Percentiles rank a stretch among this genome's conserved stretches.
Evolutionary conservation across 2,329 filamentous ascomycete species (phyloP).

Genomic region (Fusarium oligoseptatum): DNA sequence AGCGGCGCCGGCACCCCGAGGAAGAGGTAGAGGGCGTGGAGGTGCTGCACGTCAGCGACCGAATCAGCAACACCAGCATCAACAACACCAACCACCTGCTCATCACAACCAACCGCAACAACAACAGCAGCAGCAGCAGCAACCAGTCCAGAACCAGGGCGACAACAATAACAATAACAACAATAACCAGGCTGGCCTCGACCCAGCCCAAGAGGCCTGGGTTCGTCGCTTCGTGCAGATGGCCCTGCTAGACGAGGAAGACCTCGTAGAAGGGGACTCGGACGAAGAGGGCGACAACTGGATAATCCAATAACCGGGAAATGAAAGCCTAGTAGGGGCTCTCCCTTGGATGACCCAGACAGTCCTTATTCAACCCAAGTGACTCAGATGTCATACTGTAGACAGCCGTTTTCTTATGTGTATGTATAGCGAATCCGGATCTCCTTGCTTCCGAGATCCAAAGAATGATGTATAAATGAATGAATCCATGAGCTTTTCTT

Average conservation of each 20-base stretch:
- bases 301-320: constrained; percentile 41
- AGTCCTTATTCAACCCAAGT: not conserved
- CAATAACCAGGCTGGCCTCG: constrained; percentile 52
- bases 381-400: constrained; percentile 9
- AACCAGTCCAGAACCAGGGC: constrained; percentile 44
- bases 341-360: constrained; percentile 1
- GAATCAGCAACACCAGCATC: constrained; percentile 39
- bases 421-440: constrained; percentile 32
- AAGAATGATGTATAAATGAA: constrained; percentile 24
- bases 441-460: constrained; percentile 19
- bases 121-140: constrained; percentile 7
- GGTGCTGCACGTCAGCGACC: constrained; percentile 42
- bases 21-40: constrained; percentile 46
- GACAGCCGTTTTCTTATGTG: constrained; percentile 13
- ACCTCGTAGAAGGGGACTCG: constrained; percentile 60
- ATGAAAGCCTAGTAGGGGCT: not conserved
- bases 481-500: not conserved
- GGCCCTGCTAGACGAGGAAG: constrained; percentile 66
- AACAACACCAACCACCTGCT: constrained; percentile 6
- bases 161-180: constrained; percentile 7
- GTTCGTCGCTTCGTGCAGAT: constrained; percentile 67
- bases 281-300: constrained; percentile 50
- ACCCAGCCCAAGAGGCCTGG: constrained; percentile 65
- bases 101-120: constrained; percentile 11
- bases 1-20: constrained; percentile 34